These are phyloP conservation scores for Symbiodinium natans DNA, from an alignment of 73 alveolate species.

Conservation along the genomic window DNA sequence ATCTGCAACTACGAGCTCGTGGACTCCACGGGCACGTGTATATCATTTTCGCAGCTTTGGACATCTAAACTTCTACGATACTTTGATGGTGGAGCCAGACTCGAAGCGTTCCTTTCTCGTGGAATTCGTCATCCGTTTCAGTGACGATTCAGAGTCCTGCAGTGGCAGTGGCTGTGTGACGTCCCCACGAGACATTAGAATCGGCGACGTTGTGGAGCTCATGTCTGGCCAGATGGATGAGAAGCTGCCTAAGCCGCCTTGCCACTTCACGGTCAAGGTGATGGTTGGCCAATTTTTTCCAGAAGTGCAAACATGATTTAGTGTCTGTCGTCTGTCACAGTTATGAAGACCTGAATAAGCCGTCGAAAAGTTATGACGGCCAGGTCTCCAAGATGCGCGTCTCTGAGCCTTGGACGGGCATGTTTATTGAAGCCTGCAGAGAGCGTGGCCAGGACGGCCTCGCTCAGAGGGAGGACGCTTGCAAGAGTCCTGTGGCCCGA, in stretches of 20 bases:
- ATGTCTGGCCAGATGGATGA: not conserved
- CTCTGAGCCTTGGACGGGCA: not conserved
- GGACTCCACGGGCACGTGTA: slow-evolving; percentile 11
- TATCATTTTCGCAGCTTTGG: slow-evolving; percentile 31
- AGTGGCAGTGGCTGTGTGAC: not conserved
- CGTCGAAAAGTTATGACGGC: too few relatives aligned
- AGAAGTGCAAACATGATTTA: too few relatives aligned
- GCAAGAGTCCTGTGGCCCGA: too few relatives aligned
- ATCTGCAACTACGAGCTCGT: not conserved
- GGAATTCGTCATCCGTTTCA: slow-evolving; percentile 34
- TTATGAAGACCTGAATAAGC: too few relatives aligned
- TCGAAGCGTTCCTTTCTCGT: slow-evolving; percentile 54
- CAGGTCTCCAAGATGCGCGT: not conserved
- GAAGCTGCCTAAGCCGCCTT: slow-evolving; percentile 5
- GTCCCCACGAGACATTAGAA: not conserved
- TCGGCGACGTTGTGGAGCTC: not conserved
- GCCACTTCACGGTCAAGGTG: not conserved
- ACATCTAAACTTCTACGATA: slow-evolving; percentile 54
- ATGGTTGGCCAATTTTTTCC: not conserved
- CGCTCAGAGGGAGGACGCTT: not conserved
- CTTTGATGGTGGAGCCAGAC: slow-evolving; percentile 51
- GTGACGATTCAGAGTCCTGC: not conserved
- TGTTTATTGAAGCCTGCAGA: not conserved
- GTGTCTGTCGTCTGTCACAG: too few relatives aligned
- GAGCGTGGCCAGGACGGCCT: not conserved